phyloP scores from a whole-genome alignment of 176 grass and related monocot genomes.

The Carex scoparia region DNA sequence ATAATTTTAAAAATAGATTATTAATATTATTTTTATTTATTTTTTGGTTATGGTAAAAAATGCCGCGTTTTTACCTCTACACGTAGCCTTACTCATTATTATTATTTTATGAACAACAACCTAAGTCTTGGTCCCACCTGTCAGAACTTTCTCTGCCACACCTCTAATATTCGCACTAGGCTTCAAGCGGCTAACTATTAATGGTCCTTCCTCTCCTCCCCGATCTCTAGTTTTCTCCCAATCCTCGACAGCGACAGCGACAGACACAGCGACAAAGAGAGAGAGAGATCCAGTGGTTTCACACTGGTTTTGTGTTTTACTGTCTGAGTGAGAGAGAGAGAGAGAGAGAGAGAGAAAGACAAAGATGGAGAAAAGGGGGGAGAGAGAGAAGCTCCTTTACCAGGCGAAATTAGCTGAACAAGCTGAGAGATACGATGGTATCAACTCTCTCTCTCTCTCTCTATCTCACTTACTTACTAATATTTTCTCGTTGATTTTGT shows the following conservation, averaged over 20 bases:
- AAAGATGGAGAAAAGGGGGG: slow-evolving; percentile 28
- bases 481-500: not conserved
- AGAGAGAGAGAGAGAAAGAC: not conserved
- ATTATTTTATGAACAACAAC: no score
- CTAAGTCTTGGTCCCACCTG: not conserved
- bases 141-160: not conserved
- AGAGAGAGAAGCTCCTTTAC: slow-evolving; percentile 46
- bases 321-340: slow-evolving; percentile 7
- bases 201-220: not conserved
- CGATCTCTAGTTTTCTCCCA: not conserved
- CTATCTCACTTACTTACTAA: not conserved
- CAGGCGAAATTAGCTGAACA: slow-evolving; percentile 58
- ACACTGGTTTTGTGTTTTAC: not conserved
- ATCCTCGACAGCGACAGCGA: not conserved
- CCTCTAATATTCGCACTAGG: not conserved
- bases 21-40: no score
- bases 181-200: not conserved
- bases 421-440: slow-evolving; percentile 60
- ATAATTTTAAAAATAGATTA: no score
- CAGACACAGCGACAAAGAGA: not conserved
- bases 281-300: not conserved
- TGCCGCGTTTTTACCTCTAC: no score
- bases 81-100: no score
- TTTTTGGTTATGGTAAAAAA: no score
- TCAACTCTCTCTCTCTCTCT: not conserved